Evolutionary conservation across 2,329 filamentous ascomycete genomes (phyloP).

Genomic region (Bertia moriformis): DNA sequence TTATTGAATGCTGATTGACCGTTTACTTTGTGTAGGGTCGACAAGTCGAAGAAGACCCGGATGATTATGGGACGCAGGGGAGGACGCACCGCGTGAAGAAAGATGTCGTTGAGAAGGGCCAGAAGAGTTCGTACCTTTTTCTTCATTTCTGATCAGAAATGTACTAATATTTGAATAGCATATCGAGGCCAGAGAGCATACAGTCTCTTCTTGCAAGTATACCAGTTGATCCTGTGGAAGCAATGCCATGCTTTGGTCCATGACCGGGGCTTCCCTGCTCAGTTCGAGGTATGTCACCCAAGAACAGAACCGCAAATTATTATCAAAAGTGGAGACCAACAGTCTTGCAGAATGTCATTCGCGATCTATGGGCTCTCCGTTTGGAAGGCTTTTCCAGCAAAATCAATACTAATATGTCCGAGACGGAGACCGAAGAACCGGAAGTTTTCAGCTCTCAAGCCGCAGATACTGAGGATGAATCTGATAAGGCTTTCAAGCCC

Average conservation of each 20-base stretch:
- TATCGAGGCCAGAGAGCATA: conserved; percentile 33
- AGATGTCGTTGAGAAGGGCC: conserved; percentile 30
- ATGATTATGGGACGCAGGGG: conserved; percentile 51
- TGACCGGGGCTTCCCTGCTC: conserved; percentile 47
- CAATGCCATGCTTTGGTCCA: conserved; percentile 64
- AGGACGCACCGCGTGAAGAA: conserved; percentile 39
- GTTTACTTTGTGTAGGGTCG: conserved; percentile 25
- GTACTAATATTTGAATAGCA: background rate
- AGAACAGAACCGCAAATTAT: too few relatives aligned
- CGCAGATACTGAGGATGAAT: conserved; percentile 4
- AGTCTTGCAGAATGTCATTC: conserved; percentile 33
- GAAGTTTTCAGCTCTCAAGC: conserved; percentile 24
- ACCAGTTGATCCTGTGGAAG: conserved; percentile 72
- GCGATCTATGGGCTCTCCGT: conserved; percentile 74
- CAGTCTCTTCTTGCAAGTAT: conserved; percentile 67
- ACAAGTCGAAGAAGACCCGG: conserved; percentile 48
- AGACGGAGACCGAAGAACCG: conserved; percentile 12
- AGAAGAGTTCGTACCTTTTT: background rate
- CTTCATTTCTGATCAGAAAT: background rate
- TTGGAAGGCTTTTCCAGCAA: conserved; percentile 39
- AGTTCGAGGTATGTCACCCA: conserved; percentile 51
- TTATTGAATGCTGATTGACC: too few relatives aligned
- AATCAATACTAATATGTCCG: conserved; percentile 13
- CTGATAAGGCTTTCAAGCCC: conserved; percentile 5
- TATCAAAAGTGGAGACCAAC: background rate